Percentiles rank a stretch among this genome's conserved stretches.
Conservation (phyloP, 2,329 filamentous ascomycete species). For the Colletotrichum tropicicola region DNA sequence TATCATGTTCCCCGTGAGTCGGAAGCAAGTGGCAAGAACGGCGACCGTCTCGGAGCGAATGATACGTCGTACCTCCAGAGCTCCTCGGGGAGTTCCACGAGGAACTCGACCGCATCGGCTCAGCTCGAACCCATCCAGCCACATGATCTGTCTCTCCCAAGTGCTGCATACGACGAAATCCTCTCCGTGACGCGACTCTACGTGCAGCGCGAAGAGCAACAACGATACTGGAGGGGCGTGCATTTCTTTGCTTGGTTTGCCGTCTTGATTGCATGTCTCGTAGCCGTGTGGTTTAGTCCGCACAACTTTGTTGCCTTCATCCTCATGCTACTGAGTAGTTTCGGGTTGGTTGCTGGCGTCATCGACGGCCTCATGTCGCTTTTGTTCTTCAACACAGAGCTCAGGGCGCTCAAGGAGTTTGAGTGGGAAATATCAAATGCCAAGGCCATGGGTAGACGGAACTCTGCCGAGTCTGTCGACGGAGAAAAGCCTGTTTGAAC, state of each 20-base stretch:
- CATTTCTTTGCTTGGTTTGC: conserved; percentile 78
- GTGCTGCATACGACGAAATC: conserved; percentile 68
- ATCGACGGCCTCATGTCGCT: conserved; percentile 88
- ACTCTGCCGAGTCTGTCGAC: background rate
- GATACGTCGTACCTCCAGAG: too few relatives aligned
- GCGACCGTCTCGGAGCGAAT: too few relatives aligned
- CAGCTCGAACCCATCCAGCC: conserved; percentile 41
- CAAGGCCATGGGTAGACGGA: conserved; percentile 42
- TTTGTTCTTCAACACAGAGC: conserved; percentile 85
- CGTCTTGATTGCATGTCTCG: conserved; percentile 76
- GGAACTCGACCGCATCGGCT: conserved; percentile 15
- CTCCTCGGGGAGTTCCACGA: conserved; percentile 33
- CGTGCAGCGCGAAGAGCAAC: conserved; percentile 72
- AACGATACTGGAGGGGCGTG: conserved; percentile 74
- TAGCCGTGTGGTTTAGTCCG: conserved; percentile 88
- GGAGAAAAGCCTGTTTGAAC: background rate
- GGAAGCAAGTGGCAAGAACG: too few relatives aligned
- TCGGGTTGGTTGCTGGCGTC: conserved; percentile 79
- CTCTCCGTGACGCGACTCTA: conserved; percentile 76
- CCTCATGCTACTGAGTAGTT: conserved; percentile 80
- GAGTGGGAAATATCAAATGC: conserved; percentile 89
- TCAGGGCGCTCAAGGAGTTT: conserved; percentile 87
- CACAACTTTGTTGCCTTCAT: conserved; percentile 81
- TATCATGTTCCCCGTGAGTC: conserved; percentile 48
- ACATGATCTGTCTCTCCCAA: conserved; percentile 33